Evolutionary conservation across 1,284 basidiomycete genomes (phyloP).

Genomic region (Rhodotorula sp.): DNA sequence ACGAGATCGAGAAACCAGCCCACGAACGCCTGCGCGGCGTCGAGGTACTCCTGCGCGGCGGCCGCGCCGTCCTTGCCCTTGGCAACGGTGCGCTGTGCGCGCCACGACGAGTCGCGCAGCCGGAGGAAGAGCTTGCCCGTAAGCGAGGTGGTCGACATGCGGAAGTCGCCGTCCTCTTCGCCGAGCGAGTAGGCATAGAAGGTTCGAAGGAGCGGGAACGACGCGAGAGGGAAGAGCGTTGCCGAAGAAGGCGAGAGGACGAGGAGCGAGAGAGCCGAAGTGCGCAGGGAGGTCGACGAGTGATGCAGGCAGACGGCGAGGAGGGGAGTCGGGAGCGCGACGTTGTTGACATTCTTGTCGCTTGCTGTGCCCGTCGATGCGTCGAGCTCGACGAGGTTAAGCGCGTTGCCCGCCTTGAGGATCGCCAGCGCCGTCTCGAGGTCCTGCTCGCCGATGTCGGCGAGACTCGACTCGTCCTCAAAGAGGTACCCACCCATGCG

Average conservation of each 20-base stretch:
- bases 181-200: conserved; percentile 38
- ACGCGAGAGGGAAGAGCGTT: conserved; percentile 14
- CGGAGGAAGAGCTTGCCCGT: conserved; percentile 39
- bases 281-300: conserved; percentile 30
- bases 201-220: conserved; percentile 26
- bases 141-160: conserved; percentile 26
- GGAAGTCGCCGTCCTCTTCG: conserved; percentile 39
- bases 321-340: conserved; percentile 17
- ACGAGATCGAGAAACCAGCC: conserved; percentile 28
- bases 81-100: conserved; percentile 21
- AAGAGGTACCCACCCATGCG: conserved; percentile 13
- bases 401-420: conserved; percentile 34
- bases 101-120: conserved; percentile 36
- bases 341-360: background rate
- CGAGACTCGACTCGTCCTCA: background rate
- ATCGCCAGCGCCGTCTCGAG: conserved; percentile 32
- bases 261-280: conserved; percentile 38
- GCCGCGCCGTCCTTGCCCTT: conserved; percentile 19
- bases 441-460: conserved; percentile 15
- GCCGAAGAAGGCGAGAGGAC: conserved; percentile 27
- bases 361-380: background rate
- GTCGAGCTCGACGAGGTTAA: conserved; percentile 31
- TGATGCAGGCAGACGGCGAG: conserved; percentile 22
- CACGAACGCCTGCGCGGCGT: conserved; percentile 19
- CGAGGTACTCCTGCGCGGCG: conserved; percentile 22